Evolutionary conservation across 1,139 yeast genomes (phyloP).

Genomic region (Suhomyces bribrorum): DNA sequence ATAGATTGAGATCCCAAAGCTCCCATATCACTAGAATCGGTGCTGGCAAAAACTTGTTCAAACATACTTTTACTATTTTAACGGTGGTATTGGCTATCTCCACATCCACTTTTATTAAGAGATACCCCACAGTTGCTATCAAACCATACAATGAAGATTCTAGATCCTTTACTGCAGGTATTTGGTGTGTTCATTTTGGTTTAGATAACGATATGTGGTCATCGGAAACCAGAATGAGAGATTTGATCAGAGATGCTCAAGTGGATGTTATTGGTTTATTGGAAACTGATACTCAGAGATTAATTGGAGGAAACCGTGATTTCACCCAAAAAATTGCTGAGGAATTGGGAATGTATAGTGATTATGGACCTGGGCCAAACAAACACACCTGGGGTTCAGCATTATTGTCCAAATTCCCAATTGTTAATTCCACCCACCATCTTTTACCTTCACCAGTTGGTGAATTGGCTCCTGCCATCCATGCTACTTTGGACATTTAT

Average conservation of each 20-base stretch:
- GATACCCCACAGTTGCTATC: constrained; percentile 60
- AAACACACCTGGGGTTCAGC: constrained; percentile 99
- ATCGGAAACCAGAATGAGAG: constrained; percentile 85
- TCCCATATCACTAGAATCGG: constrained; percentile 26
- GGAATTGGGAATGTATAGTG: constrained; percentile 91
- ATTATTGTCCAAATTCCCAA: constrained; percentile 89
- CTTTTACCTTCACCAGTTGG: constrained; percentile 94
- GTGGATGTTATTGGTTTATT: constrained; percentile 87
- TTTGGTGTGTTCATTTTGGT: constrained; percentile 98
- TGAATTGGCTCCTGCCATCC: constrained; percentile 96
- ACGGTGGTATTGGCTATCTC: constrained; percentile 36
- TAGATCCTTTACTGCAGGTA: constrained; percentile 84
- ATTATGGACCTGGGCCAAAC: constrained; percentile 97
- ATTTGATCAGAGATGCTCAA: constrained; percentile 80
- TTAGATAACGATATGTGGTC: constrained; percentile 99
- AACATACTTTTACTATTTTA: constrained; percentile 27
- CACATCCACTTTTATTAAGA: constrained; percentile 48
- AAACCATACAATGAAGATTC: constrained; percentile 78
- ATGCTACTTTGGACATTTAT: constrained; percentile 89
- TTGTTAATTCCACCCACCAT: constrained; percentile 84
- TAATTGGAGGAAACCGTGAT: constrained; percentile 94
- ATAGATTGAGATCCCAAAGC: constrained; percentile 24
- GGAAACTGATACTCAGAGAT: constrained; percentile 91
- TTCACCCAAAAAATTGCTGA: constrained; percentile 89
- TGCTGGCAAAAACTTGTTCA: constrained; percentile 21